Base-by-base conservation (phyloP, 768 basidiomycete species). In the Amylocystis lapponica region DNA sequence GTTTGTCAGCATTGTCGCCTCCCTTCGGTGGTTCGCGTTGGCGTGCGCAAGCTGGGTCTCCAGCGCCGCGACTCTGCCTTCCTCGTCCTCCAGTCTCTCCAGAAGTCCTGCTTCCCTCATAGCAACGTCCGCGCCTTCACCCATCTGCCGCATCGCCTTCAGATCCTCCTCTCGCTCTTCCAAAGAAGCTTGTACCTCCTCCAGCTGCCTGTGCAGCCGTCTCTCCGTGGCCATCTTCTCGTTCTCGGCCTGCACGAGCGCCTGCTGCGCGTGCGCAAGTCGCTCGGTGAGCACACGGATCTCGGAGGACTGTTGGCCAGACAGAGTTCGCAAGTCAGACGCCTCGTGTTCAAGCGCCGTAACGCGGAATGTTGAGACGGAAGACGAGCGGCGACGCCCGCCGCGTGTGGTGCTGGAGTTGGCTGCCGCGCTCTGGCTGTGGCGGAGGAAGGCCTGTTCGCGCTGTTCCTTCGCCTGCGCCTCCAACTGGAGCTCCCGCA, bases 61-160 rank as follows among this genome's bases (percentile, higher is more conserved):
- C 43, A 86, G 55, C 3, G 76, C 71, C 3, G 65, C 61, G 27
- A 86, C 79, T 60, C 78, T 83, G 5, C 75, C 78, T 36, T 80
- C 80, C 48, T 87, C 83, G 53, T 84, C 82, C 33, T 87, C 83
- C 22, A 88, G 77, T 49, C 86, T 69, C 59, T 72, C 69, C 57
- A 81, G 47, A 22, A 87, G 54, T 41, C 78, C 78, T 20, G 73
- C 71, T 56, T 87, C 86, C 39, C 85, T 66, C 46, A 66, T 65
- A 17, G 61, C 66, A 21, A 69, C 61, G 37, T 59, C 55, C 19
- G 39, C 46, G 2, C 66, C 75, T 19, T n/a, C n/a, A n/a, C 62
- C 55, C 7, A 41, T 58, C 25, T 70, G 65, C 5, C 50, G 53
- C 56, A 66, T 33, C 78, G 42, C 32, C 66, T 70, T 16, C 60